Conservation (phyloP, 805 yeast genomes). For the Ogataea trehaloabstinens region DNA sequence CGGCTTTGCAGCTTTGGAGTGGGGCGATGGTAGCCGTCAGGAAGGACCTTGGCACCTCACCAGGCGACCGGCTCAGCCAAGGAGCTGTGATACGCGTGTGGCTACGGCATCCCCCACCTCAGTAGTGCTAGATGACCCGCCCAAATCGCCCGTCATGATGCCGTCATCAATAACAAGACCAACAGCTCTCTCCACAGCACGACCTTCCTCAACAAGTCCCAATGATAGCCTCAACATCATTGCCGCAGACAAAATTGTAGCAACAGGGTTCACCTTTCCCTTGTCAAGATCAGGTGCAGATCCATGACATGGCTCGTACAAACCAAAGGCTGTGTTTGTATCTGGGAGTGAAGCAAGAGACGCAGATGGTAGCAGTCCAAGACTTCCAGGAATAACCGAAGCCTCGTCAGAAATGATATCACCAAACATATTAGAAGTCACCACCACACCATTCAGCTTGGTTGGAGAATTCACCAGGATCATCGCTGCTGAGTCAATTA, state of each 20-base stretch:
- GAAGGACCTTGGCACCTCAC: too few relatives aligned
- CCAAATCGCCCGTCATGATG: constrained; percentile 87
- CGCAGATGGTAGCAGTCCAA: constrained; percentile 94
- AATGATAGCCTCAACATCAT: constrained; percentile 95
- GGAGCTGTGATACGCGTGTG: constrained; percentile 51
- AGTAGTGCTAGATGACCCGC: constrained; percentile 76
- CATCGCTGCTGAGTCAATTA: constrained; percentile 99
- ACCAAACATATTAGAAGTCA: constrained; percentile 97
- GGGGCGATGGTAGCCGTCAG: too few relatives aligned
- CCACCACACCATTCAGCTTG: constrained; percentile 84
- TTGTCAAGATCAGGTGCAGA: constrained; percentile 92
- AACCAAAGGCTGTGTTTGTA: constrained; percentile 88
- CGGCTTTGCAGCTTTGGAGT: too few relatives aligned
- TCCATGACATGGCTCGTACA: constrained; percentile 98
- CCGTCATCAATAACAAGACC: constrained; percentile 76
- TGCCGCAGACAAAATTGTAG: constrained; percentile 92
- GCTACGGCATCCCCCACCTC: constrained; percentile 97
- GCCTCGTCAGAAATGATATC: constrained; percentile 98
- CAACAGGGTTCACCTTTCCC: constrained; percentile 92
- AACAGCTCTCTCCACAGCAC: constrained; percentile 86
- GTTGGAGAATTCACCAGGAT: constrained; percentile 90
- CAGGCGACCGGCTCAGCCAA: constrained; percentile 11
- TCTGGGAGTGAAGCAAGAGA: constrained; percentile 97
- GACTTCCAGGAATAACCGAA: constrained; percentile 94
- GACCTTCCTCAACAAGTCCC: constrained; percentile 79